Percentiles rank a stretch among this genome's conserved stretches.
These are phyloP conservation scores for Pleurotus giganteus DNA, from an alignment of 768 basidiomycete genomes.

Conservation along the genomic window DNA sequence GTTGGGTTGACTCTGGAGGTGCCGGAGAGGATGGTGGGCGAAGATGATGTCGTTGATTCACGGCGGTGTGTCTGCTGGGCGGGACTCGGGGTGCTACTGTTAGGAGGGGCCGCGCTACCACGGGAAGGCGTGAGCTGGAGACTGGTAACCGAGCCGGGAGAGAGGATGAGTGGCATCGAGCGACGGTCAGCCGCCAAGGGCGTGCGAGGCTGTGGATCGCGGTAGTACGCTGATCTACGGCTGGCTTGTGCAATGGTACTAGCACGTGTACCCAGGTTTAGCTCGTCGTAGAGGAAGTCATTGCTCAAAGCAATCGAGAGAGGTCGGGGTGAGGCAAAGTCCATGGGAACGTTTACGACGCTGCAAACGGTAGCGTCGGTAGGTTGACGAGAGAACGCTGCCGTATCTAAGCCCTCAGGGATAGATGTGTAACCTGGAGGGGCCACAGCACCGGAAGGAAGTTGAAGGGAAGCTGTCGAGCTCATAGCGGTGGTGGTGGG, in stretches of 20 bases:
- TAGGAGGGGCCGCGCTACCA: too few relatives aligned
- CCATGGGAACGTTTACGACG: constrained; percentile 6
- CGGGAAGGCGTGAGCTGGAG: not conserved
- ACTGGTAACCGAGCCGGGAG: not conserved
- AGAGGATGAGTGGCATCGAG: not conserved
- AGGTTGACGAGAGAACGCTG: not conserved
- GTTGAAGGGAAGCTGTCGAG: not conserved
- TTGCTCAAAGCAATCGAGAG: not conserved
- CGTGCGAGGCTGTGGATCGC: not conserved
- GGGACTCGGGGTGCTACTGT: not conserved
- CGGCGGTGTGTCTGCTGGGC: not conserved
- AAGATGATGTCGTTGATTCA: not conserved
- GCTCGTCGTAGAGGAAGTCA: constrained; percentile 2
- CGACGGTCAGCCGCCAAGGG: not conserved
- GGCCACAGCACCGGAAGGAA: not conserved
- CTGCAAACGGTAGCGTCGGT: constrained; percentile 3
- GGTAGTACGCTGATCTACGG: constrained; percentile 3
- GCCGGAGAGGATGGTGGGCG: not conserved
- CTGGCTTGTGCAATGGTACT: not conserved
- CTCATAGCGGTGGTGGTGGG: constrained; percentile 2
- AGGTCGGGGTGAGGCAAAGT: not conserved
- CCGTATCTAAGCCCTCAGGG: constrained; percentile 2
- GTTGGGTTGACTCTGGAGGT: constrained; percentile 5
- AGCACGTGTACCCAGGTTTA: not conserved
- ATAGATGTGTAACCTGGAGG: constrained; percentile 8